Base-by-base conservation (phyloP, 2,329 filamentous ascomycete species). In the Aspergillus novoparasiticus region DNA sequence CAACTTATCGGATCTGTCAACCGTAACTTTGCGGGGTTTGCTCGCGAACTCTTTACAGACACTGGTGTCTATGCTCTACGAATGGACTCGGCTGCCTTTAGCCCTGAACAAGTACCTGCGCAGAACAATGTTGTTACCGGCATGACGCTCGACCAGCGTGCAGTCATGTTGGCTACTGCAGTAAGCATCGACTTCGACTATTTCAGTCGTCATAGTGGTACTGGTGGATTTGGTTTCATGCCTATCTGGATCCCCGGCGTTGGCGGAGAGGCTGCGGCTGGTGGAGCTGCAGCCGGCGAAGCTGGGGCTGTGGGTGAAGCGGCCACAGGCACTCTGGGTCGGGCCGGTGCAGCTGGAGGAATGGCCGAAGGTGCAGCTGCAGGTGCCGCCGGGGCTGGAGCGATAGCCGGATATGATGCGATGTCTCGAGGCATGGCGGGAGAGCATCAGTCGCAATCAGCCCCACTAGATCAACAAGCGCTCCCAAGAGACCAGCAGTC, bases 121-220 rank as follows among this genome's bases (percentile, higher is more conserved):
- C 62, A 71, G 39, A 60, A 43, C 23, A 68, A 72, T 19, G 55
- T 73, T 2, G 66, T 70, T 12, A 77, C 78, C 1, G 85, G 85
- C 4, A 88, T 90, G 86, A 88, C 86, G 1, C 81, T 90, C 3
- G 87, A 89, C 69, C 86, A 89, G 72, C 81, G 87, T 59, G 87
- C 87, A 3, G 82, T 89, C 30, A 89, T 89, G 87, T 81, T 90
- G 10, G 87, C 87, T 11, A 88, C 87, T 0, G 87, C 87, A 8
- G 87, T 89, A 14, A 86, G 81, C 61, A 83, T 89, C 54, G 87
- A 90, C 69, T 89, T 89, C 64, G 87, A 90, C 71, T 90, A 89
- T 74, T 90, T 90, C 76, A 89, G 86, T 62, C 81, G 86, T 2
- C 85, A 89, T 65, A 87, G 84, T 59, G 74, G 78, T 21, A 72